Conservation (phyloP, 2,329 filamentous ascomycete genomes). For the Pyricularia grisea region DNA sequence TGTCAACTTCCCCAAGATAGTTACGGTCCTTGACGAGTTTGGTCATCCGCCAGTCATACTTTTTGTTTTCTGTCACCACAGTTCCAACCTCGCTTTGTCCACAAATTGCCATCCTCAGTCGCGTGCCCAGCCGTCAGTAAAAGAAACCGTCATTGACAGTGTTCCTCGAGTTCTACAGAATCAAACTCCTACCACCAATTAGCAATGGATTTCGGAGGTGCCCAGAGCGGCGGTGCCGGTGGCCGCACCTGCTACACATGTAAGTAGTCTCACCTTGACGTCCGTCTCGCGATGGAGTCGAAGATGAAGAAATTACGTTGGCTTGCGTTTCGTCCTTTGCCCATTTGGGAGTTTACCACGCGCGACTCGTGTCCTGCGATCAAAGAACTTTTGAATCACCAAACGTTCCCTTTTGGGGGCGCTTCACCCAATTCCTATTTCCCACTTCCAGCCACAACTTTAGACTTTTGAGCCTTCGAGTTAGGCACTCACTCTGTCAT, state of each 20-base stretch:
- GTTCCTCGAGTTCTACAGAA: not conserved
- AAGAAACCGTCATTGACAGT: not conserved
- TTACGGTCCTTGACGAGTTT: not conserved
- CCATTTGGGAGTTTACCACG: not conserved
- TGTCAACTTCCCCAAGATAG: not conserved
- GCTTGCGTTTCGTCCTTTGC: not conserved
- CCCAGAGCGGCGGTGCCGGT: conserved; percentile 6
- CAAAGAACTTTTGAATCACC: not conserved
- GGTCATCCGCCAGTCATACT: not conserved
- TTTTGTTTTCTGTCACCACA: not conserved
- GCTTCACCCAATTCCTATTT: not conserved
- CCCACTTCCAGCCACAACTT: not conserved
- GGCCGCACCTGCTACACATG: conserved; percentile 14
- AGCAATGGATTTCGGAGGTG: conserved; percentile 13
- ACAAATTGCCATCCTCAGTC: not conserved
- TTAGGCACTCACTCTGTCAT: not conserved
- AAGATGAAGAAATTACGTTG: not conserved
- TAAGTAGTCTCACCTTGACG: conserved; percentile 9
- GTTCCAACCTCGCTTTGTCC: not conserved
- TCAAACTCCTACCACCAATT: not conserved
- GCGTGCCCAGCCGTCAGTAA: not conserved
- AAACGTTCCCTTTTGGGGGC: not conserved
- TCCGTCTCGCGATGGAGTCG: not conserved
- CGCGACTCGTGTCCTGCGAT: not conserved
- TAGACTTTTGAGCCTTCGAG: not conserved